These are phyloP conservation scores for Pisolithus albus DNA, from an alignment of 768 basidiomycete genomes.

Conservation along the genomic window DNA sequence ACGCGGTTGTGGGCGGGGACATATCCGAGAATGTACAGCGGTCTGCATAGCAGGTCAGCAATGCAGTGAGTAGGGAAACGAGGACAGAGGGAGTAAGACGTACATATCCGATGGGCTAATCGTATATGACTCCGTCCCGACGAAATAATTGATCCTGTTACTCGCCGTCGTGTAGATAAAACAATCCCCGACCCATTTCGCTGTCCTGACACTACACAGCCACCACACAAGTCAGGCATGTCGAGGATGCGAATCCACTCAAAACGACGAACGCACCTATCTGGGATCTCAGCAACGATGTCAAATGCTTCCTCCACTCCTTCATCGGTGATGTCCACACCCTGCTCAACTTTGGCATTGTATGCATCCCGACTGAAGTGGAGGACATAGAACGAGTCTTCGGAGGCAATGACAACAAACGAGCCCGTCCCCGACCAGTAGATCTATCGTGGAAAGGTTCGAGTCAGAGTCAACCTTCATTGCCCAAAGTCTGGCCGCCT, in stretches of 20 bases:
- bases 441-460: conserved; percentile 39
- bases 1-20: conserved; percentile 90
- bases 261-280: conserved; percentile 46
- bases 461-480: too few relatives aligned
- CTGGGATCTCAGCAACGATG: conserved; percentile 80
- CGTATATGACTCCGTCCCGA: conserved; percentile 88
- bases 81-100: conserved; percentile 25
- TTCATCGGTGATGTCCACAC: conserved; percentile 72
- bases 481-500: too few relatives aligned
- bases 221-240: neutral
- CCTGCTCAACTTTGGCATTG: conserved; percentile 68
- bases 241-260: conserved; percentile 7
- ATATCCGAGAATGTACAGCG: conserved; percentile 93
- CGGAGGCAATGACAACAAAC: conserved; percentile 80
- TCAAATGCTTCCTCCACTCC: conserved; percentile 97
- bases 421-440: conserved; percentile 89
- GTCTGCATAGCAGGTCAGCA: conserved; percentile 32
- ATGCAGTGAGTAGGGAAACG: neutral
- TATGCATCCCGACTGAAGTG: conserved; percentile 90
- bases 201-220: conserved; percentile 70
- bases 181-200: conserved; percentile 99
- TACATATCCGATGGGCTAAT: conserved; percentile 94
- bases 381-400: conserved; percentile 90
- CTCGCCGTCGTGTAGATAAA: conserved; percentile 90
- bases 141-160: conserved; percentile 91